phyloP scores from a whole-genome alignment of 129 eudicot genomes.

The Logfia minima region DNA sequence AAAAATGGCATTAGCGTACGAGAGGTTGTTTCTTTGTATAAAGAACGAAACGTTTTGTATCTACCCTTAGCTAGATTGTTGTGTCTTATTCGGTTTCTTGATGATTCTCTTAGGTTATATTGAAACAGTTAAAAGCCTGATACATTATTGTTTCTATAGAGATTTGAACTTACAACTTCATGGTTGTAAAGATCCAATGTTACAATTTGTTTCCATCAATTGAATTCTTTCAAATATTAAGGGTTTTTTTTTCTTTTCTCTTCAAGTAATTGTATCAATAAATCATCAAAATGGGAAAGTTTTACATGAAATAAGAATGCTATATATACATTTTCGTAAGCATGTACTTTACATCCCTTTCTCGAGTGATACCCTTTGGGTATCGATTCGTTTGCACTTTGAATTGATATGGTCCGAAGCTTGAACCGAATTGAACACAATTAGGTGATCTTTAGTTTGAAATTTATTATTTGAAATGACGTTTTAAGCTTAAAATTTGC shows the following conservation, averaged over 20 bases:
- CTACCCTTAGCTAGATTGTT: slow-evolving; percentile 45
- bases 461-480: too few relatives aligned
- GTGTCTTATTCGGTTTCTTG: background rate
- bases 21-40: slow-evolving; percentile 85
- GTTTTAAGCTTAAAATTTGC: too few relatives aligned
- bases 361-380: too few relatives aligned
- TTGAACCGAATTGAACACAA: too few relatives aligned
- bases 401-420: too few relatives aligned
- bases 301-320: background rate
- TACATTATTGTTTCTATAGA: slow-evolving; percentile 26
- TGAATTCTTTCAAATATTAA: background rate
- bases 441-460: too few relatives aligned
- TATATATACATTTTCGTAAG: too few relatives aligned
- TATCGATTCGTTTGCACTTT: too few relatives aligned
- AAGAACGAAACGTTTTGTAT: slow-evolving; percentile 68
- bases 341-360: too few relatives aligned
- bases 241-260: background rate
- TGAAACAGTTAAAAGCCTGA: slow-evolving; percentile 11
- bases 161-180: slow-evolving; percentile 15
- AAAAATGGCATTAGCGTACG: slow-evolving; percentile 93
- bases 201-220: slow-evolving; percentile 19
- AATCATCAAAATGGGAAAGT: background rate
- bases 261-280: slow-evolving; percentile 9
- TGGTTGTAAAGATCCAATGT: slow-evolving; percentile 13
- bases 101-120: slow-evolving; percentile 21